A percentile compares a stretch with the other conserved stretches of the same genome.
Conservation (phyloP, 805 yeast species). For the Cyberlindnera americana region DNA sequence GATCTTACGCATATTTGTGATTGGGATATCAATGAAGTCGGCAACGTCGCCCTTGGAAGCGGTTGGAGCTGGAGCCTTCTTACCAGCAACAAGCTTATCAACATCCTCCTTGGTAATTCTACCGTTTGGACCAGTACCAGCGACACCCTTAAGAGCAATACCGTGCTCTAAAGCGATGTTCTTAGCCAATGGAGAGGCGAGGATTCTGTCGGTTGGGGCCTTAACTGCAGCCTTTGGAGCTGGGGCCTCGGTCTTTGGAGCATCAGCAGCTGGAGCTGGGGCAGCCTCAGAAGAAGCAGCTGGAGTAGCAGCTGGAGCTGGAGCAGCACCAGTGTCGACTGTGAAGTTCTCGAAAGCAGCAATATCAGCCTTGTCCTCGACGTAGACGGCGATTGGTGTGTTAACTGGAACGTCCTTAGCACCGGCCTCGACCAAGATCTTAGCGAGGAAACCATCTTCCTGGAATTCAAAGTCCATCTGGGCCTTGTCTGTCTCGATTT, state of each 20-base stretch:
- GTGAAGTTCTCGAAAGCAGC: conserved; percentile 86
- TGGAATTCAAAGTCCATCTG: conserved; percentile 98
- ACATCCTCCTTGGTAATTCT: conserved; percentile 91
- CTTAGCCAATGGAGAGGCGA: conserved; percentile 96
- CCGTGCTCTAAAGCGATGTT: conserved; percentile 90
- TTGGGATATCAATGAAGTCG: conserved; percentile 75
- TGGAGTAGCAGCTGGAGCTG: conserved; percentile 17
- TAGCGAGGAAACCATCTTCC: conserved; percentile 92
- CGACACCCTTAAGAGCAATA: conserved; percentile 74
- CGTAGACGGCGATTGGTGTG: conserved; percentile 95
- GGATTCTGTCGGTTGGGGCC: conserved; percentile 58
- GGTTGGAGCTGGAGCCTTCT: conserved; percentile 42
- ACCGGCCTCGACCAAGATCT: conserved; percentile 79
- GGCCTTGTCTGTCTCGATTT: conserved; percentile 97
- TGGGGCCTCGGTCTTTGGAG: conserved; percentile 30
- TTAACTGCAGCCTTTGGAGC: conserved; percentile 31
- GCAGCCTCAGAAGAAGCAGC: conserved; percentile 25
- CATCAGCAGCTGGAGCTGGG: conserved; percentile 25
- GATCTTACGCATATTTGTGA: conserved; percentile 89
- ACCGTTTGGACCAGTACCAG: conserved; percentile 94
- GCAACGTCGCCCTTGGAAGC: no score
- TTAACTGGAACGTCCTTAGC: conserved; percentile 90
- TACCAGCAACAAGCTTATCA: conserved; percentile 60
- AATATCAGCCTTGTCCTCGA: conserved; percentile 81
- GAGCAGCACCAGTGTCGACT: conserved; percentile 66